Evolutionary conservation across 805 yeast species (phyloP).

Genomic region (Candida adriatica): DNA sequence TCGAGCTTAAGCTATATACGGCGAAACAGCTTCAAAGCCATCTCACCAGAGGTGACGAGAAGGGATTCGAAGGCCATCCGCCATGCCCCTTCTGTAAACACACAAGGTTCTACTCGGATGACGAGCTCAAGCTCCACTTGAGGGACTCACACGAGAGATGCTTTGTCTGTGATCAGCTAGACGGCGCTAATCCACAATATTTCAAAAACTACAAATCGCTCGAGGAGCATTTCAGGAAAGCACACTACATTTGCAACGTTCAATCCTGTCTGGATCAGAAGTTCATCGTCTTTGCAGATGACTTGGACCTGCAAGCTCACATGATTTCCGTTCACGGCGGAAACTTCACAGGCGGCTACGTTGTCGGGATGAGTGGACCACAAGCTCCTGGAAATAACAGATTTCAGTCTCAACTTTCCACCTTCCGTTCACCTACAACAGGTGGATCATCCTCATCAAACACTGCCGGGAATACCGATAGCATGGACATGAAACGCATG

Average conservation of each 20-base stretch:
- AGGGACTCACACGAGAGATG: slow-evolving; percentile 84
- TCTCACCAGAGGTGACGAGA: slow-evolving; percentile 63
- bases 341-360: slow-evolving; percentile 37
- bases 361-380: slow-evolving; percentile 9
- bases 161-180: slow-evolving; percentile 73
- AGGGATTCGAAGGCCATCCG: slow-evolving; percentile 87
- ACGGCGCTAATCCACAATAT: slow-evolving; percentile 59
- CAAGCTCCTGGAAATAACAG: slow-evolving; percentile 11
- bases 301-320: slow-evolving; percentile 81
- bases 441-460: slow-evolving; percentile 9
- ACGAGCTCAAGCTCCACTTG: slow-evolving; percentile 77
- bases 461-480: slow-evolving; percentile 28
- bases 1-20: slow-evolving; percentile 59
- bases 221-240: slow-evolving; percentile 63
- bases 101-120: slow-evolving; percentile 76
- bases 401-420: slow-evolving; percentile 56
- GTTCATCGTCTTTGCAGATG: slow-evolving; percentile 87
- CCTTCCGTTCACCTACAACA: slow-evolving; percentile 32
- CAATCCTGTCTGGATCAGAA: slow-evolving; percentile 78
- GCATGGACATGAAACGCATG: slow-evolving; percentile 38
- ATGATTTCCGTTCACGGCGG: slow-evolving; percentile 76
- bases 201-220: slow-evolving; percentile 71
- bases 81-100: slow-evolving; percentile 74
- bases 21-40: slow-evolving; percentile 62
- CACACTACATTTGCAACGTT: slow-evolving; percentile 74